Base-by-base conservation (phyloP, 139 green algal species). In the Dunaliella sp. region DNA sequence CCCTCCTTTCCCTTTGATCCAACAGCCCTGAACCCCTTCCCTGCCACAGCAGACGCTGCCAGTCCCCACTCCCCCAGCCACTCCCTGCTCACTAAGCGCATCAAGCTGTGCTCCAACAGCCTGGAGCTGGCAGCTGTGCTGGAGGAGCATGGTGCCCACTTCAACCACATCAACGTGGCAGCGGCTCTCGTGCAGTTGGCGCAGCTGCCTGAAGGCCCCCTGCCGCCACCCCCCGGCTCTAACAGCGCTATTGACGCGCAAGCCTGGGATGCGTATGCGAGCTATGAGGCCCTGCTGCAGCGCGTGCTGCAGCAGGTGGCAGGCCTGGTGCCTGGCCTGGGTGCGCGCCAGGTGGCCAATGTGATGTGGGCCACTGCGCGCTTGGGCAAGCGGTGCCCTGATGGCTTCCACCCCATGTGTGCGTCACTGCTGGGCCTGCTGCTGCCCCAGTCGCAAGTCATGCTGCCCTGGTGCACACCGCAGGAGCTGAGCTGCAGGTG, bases 401-500 rank as follows among this genome's bases (percentile, higher is more conserved):
- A 38, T 1, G 38, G 38, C 3, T 59, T 59, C 58, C 59, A 79
- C 82, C 82, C 82, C 22, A 28, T 36, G 59, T 85, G 80, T 48
- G 25, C 75, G 3, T 82, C 83, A 59, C 34, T 90, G 34, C 38
- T 86, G 38, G 38, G 80, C n/a, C 79, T 76, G 28, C 74, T 90
- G 73, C 72, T 91, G 85, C 72, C 88, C 0, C 76, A 65, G 12
- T 36, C 77, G 3, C 74, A 78, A 36, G 38, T 75, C 22, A 74
- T 89, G 59, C 59, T 89, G 80, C 83, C 85, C 28, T 91, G 88
- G 88, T 87, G 58, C 59, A 82, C 88, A 37, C 79, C 87, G 24
- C 89, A 92, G 87, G 87, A 92, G 72, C 87, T 92, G 34, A 36
- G 84, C 82, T 90, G 90, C 87, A 86, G 38, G 82, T 65, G 48